A percentile compares a stretch with the other conserved stretches of the same genome.
These are phyloP conservation scores for Cicer judaicum DNA, from an alignment of 306 rosid genomes.

Conservation along the genomic window DNA sequence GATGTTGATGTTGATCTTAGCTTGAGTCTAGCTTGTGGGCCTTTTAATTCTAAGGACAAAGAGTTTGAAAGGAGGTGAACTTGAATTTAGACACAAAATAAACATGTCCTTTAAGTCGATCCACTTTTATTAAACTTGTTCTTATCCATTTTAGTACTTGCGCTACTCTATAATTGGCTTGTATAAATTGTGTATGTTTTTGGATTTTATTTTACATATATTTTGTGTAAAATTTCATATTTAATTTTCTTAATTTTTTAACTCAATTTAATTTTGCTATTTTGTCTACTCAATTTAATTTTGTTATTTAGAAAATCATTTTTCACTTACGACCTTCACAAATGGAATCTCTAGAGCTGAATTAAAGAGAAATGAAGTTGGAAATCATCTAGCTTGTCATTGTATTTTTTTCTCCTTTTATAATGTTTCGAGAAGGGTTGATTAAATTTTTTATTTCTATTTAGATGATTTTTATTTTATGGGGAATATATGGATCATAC, in stretches of 20 bases:
- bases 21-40: slow-evolving; percentile 31
- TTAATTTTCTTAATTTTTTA: too few species aligned
- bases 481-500: too few species aligned
- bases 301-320: too few species aligned
- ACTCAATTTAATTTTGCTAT: too few species aligned
- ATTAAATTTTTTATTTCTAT: too few species aligned
- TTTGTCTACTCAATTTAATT: too few species aligned
- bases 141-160: background rate
- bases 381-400: too few species aligned
- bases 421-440: too few species aligned
- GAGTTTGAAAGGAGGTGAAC: slow-evolving; percentile 1
- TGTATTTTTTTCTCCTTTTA: background rate
- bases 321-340: too few species aligned
- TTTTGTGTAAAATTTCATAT: background rate
- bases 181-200: background rate
- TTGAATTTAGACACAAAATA: background rate
- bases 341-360: too few species aligned
- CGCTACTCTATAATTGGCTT: background rate
- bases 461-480: too few species aligned
- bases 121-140: background rate
- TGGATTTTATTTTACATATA: background rate
- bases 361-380: too few species aligned
- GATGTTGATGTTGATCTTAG: slow-evolving; percentile 46
- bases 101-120: background rate
- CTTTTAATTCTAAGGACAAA: slow-evolving; percentile 12